Conservation (phyloP, 129 eudicot genomes). For the carrot (Daucus carota) region DNA sequence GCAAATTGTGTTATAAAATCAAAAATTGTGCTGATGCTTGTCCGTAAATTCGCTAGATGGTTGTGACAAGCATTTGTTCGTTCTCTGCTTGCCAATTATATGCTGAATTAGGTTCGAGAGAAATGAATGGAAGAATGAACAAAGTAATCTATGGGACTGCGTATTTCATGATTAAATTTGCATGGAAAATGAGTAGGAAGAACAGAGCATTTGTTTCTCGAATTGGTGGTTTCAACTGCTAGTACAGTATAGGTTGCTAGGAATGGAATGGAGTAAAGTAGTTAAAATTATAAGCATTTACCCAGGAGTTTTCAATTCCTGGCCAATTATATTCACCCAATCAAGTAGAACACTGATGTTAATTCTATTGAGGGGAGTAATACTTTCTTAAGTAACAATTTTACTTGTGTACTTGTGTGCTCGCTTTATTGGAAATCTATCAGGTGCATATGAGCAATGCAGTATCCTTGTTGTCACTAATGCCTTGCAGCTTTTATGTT, state of each 20-base stretch:
- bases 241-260: neutral
- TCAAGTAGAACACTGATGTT: neutral
- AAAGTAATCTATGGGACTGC: neutral
- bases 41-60: neutral
- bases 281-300: neutral
- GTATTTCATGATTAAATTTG: neutral
- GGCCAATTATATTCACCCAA: neutral
- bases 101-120: neutral
- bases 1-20: neutral
- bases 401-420: neutral
- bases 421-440: neutral
- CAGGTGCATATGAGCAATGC: neutral
- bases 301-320: neutral
- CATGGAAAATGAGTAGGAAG: neutral
- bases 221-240: neutral
- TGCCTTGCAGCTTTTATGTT: neutral
- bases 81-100: neutral
- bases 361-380: neutral
- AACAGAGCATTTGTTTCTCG: neutral
- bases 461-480: neutral
- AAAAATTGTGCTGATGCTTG: neutral
- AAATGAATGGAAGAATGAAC: neutral
- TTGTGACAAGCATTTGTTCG: neutral
- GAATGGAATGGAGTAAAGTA: neutral
- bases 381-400: neutral